Percentiles rank a stretch among this genome's conserved stretches.
Conservation (phyloP, 2,329 filamentous ascomycete genomes). For the Fusarium algeriense region DNA sequence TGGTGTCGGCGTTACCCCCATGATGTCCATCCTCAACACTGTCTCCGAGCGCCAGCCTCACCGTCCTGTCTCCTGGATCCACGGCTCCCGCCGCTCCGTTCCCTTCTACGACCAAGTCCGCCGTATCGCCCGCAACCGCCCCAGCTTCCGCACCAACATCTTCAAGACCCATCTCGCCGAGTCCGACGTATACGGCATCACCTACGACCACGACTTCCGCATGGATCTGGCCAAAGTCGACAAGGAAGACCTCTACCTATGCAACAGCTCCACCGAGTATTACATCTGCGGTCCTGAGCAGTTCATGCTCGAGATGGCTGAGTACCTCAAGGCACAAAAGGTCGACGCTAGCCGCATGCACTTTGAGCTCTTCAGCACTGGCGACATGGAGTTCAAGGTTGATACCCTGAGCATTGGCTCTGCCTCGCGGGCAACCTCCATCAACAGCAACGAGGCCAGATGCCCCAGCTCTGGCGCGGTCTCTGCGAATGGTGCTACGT, state of each 20-base stretch:
- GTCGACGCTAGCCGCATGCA: constrained; percentile 56
- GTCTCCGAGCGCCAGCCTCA: constrained; percentile 59
- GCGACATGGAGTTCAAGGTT: constrained; percentile 56
- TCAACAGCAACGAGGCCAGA: constrained; percentile 28
- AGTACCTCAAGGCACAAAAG: constrained; percentile 57
- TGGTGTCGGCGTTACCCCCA: constrained; percentile 70
- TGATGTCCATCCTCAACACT: constrained; percentile 71
- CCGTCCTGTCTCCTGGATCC: constrained; percentile 69
- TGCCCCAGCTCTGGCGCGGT: constrained; percentile 38
- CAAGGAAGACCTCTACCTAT: constrained; percentile 59
- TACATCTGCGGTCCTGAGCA: constrained; percentile 67
- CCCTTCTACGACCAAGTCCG: constrained; percentile 68
- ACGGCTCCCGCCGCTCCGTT: constrained; percentile 64
- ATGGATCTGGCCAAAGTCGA: constrained; percentile 61
- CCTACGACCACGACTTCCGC: constrained; percentile 57
- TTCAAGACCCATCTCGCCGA: constrained; percentile 63
- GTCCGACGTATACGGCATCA: constrained; percentile 58
- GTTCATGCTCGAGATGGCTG: constrained; percentile 65
- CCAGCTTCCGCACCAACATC: constrained; percentile 56
- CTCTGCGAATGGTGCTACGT: constrained; percentile 22
- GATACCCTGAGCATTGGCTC: constrained; percentile 48
- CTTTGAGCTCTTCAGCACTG: constrained; percentile 62
- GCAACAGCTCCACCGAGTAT: constrained; percentile 62
- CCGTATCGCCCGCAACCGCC: constrained; percentile 55
- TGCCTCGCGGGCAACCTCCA: constrained; percentile 25